Percentiles rank a stretch among this genome's conserved stretches.
These are phyloP conservation scores for Discostella stelligera DNA, from an alignment of 352 stramenopile genomes.

Conservation along the genomic window DNA sequence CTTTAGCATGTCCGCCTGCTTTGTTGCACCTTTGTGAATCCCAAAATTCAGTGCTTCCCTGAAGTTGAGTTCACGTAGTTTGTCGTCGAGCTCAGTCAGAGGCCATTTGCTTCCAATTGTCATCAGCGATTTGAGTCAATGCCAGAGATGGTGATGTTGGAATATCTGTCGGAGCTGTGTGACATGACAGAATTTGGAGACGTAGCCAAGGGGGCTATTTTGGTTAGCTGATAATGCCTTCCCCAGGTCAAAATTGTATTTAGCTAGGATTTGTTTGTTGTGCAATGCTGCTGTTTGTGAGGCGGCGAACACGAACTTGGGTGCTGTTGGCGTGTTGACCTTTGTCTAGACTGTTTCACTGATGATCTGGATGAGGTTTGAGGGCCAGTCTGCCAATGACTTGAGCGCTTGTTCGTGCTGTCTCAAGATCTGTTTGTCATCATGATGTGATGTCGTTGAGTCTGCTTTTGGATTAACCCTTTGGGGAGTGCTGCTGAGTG, in stretches of 20 bases:
- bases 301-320: background rate
- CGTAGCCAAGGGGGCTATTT: slow-evolving; percentile 1
- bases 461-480: no score
- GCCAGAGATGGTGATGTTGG: background rate
- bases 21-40: background rate
- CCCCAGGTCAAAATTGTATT: background rate
- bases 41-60: background rate
- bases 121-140: background rate
- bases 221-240: background rate
- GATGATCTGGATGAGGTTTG: no score
- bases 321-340: background rate
- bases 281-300: background rate
- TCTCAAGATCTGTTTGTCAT: no score
- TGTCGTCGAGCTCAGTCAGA: background rate
- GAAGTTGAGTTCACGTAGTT: background rate
- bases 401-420: no score
- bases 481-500: no score
- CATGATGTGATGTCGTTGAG: no score
- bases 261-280: background rate
- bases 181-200: slow-evolving; percentile 5
- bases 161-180: background rate
- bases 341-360: no score
- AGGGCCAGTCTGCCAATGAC: no score
- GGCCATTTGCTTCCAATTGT: background rate
- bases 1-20: background rate